phyloP scores from a whole-genome alignment of 1,139 yeast species.

The Yamadazyma oceani region DNA sequence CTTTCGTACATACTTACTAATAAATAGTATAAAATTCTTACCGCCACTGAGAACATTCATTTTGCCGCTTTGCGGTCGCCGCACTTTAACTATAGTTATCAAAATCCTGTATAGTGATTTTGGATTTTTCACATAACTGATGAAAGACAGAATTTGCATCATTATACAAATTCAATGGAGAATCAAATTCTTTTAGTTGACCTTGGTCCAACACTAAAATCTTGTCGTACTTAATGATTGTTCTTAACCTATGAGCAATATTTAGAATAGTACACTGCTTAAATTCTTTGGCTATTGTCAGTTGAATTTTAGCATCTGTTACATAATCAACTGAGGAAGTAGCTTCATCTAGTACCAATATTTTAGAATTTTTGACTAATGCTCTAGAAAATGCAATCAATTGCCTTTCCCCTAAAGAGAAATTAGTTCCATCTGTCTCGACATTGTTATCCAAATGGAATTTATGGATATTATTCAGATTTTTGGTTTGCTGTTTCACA shows the following conservation, averaged over 20 bases:
- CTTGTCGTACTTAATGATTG: conserved; percentile 30
- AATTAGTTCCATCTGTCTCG: conserved; percentile 73
- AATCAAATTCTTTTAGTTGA: conserved; percentile 47
- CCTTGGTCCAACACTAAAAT: conserved; percentile 56
- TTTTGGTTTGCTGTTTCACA: conserved; percentile 26
- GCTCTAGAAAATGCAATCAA: conserved; percentile 76
- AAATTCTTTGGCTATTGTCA: conserved; percentile 12
- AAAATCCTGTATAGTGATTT: conserved; percentile 16
- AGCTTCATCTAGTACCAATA: conserved; percentile 77
- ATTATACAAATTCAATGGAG: conserved; percentile 43
- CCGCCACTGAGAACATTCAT: too few relatives aligned
- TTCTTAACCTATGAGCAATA: conserved; percentile 19
- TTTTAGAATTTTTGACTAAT: conserved; percentile 64
- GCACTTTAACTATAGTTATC: too few relatives aligned
- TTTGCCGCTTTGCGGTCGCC: too few relatives aligned
- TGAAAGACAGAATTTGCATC: conserved; percentile 36
- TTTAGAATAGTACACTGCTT: conserved; percentile 16
- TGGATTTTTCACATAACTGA: conserved; percentile 41
- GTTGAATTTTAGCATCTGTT: conserved; percentile 69
- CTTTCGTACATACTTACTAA: too few relatives aligned
- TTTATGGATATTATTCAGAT: conserved; percentile 37
- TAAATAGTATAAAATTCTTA: too few relatives aligned
- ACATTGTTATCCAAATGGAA: conserved; percentile 67
- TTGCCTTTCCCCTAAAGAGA: conserved; percentile 78
- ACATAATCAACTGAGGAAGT: conserved; percentile 81